Percentiles rank a stretch among this genome's conserved stretches.
phyloP scores from a whole-genome alignment of 768 basidiomycete genomes.

The Polyporus arcularius region DNA sequence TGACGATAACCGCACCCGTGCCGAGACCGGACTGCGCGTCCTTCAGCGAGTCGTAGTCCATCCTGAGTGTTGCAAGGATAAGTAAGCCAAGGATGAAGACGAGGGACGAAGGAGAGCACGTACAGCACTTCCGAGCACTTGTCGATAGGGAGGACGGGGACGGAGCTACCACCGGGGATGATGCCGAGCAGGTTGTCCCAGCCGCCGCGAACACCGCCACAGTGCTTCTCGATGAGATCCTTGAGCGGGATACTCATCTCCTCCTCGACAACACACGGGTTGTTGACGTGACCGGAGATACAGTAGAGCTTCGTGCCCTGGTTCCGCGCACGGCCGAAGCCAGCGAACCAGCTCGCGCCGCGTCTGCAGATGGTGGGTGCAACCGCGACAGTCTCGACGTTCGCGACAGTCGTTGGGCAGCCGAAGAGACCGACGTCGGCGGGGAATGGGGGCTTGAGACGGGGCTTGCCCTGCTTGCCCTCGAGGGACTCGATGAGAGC shows the following conservation, averaged over 20 bases:
- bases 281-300: slow-evolving; percentile 96
- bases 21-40: slow-evolving; percentile 96
- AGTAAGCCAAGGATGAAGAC: not conserved
- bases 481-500: slow-evolving; percentile 96
- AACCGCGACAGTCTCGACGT: slow-evolving; percentile 98
- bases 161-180: slow-evolving; percentile 92
- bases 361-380: slow-evolving; percentile 95
- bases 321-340: slow-evolving; percentile 90
- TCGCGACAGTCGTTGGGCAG: slow-evolving; percentile 95
- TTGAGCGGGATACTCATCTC: slow-evolving; percentile 98
- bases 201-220: slow-evolving; percentile 90
- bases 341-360: slow-evolving; percentile 87
- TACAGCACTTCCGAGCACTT: slow-evolving; percentile 87
- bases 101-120: slow-evolving; percentile 34
- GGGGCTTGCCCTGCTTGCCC: slow-evolving; percentile 97
- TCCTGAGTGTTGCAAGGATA: slow-evolving; percentile 43
- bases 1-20: slow-evolving; percentile 97
- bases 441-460: slow-evolving; percentile 98
- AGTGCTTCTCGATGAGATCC: slow-evolving; percentile 95
- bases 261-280: slow-evolving; percentile 96
- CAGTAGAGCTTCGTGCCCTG: slow-evolving; percentile 97
- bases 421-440: slow-evolving; percentile 98
- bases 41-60: slow-evolving; percentile 98
- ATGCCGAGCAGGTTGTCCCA: slow-evolving; percentile 99
- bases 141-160: slow-evolving; percentile 86